These are phyloP conservation scores for Coemansia sp. DNA, from an alignment of 192 early-diverging fungal genomes.

Conservation along the genomic window DNA sequence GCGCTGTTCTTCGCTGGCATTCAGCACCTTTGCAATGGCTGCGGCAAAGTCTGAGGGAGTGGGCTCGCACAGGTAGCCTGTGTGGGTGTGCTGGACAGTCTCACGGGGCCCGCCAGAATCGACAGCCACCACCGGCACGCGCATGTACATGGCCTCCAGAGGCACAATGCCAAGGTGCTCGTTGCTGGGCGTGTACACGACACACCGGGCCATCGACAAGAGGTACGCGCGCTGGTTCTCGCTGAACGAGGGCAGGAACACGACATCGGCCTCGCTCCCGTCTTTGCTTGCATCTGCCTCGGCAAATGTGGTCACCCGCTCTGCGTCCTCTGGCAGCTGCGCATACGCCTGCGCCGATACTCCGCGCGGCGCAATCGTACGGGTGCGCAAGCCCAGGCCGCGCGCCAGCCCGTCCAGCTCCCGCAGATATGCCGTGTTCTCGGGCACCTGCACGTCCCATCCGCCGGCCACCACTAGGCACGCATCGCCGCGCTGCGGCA, in stretches of 20 bases:
- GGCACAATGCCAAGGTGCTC: constrained; percentile 99
- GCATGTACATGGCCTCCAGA: constrained; percentile 89
- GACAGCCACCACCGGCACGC: constrained; percentile 79
- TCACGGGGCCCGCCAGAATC: constrained; percentile 85
- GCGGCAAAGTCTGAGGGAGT: constrained; percentile 57
- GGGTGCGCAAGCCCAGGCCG: constrained; percentile 26
- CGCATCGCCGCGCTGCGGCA: background rate
- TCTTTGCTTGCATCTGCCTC: background rate
- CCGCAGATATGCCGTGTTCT: constrained; percentile 78
- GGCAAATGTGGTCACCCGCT: constrained; percentile 5
- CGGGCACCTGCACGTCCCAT: constrained; percentile 75
- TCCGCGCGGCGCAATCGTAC: constrained; percentile 21
- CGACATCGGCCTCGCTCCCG: constrained; percentile 53
- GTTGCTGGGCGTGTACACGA: constrained; percentile 87
- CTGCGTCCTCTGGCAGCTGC: constrained; percentile 9
- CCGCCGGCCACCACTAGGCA: constrained; percentile 81
- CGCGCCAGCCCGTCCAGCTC: constrained; percentile 63
- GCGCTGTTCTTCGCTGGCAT: constrained; percentile 12
- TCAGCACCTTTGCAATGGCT: constrained; percentile 54
- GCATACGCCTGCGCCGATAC: constrained; percentile 1
- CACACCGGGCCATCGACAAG: constrained; percentile 53
- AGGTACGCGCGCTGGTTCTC: constrained; percentile 73
- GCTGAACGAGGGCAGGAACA: constrained; percentile 86
- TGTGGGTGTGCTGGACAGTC: constrained; percentile 62
- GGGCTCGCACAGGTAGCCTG: constrained; percentile 71